phyloP scores from a whole-genome alignment of 768 basidiomycete species.

The Naganishia onofrii region DNA sequence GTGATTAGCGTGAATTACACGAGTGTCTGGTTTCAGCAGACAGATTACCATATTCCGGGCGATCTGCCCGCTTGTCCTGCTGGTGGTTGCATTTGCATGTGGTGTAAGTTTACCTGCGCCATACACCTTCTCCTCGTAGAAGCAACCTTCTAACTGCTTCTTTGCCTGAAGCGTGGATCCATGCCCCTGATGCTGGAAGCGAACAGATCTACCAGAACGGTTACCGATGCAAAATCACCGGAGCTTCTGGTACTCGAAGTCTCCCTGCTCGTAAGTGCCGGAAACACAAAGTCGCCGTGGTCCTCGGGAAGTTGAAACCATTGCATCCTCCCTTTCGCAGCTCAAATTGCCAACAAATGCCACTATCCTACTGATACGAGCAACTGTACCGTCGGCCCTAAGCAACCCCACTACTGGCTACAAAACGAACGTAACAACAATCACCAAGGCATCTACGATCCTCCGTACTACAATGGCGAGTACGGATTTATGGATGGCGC shows the following conservation, averaged over 20 bases:
- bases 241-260: slow-evolving; percentile 39
- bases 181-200: slow-evolving; percentile 39
- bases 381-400: slow-evolving; percentile 49
- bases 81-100: slow-evolving; percentile 48
- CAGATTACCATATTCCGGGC: slow-evolving; percentile 47
- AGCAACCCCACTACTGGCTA: slow-evolving; percentile 50
- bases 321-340: slow-evolving; percentile 18
- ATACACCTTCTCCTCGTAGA: too few species aligned
- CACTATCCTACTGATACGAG: slow-evolving; percentile 41
- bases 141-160: neutral
- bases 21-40: slow-evolving; percentile 48
- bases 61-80: slow-evolving; percentile 49
- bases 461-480: slow-evolving; percentile 48
- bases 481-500: slow-evolving; percentile 52
- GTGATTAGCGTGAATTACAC: slow-evolving; percentile 42
- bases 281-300: neutral
- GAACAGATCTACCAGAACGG: slow-evolving; percentile 44
- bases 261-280: slow-evolving; percentile 42
- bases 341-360: slow-evolving; percentile 48
- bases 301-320: neutral
- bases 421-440: slow-evolving; percentile 47
- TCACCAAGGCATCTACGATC: slow-evolving; percentile 42
- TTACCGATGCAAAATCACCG: slow-evolving; percentile 48
- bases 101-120: slow-evolving; percentile 32
- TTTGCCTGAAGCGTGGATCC: slow-evolving; percentile 42